Evolutionary conservation across 1,284 basidiomycete species (phyloP).

Genomic region (Earliella scabrosa): DNA sequence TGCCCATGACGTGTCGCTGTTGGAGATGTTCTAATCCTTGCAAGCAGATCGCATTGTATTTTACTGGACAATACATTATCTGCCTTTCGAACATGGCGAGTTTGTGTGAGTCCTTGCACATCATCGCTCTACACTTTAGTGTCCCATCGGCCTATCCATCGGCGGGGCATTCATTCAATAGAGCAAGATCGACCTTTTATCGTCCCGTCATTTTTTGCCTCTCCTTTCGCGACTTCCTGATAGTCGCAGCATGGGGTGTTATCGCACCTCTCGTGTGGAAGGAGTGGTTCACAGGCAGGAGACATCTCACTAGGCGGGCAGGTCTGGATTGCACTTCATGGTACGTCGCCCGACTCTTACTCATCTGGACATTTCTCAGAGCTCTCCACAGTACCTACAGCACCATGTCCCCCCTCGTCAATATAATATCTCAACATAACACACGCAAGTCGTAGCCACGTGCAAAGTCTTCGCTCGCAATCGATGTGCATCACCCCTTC

Average conservation of each 20-base stretch:
- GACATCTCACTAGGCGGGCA: conserved; percentile 39
- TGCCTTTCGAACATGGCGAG: conserved; percentile 13
- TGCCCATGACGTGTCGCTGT: conserved; percentile 15
- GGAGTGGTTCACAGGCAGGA: conserved; percentile 63
- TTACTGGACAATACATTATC: conserved; percentile 38
- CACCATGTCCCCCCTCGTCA: too few relatives aligned
- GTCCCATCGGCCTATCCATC: conserved; percentile 60
- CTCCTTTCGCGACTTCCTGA: conserved; percentile 35
- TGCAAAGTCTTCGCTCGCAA: too few relatives aligned
- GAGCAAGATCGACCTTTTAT: conserved; percentile 63
- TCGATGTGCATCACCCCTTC: neutral
- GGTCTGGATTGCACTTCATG: neutral
- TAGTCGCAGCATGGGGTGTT: conserved; percentile 27
- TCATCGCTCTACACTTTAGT: conserved; percentile 73
- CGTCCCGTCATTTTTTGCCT: conserved; percentile 49
- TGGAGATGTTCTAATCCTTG: neutral
- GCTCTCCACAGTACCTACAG: neutral
- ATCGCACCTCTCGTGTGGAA: conserved; percentile 35
- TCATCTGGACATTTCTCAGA: neutral
- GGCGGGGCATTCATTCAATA: conserved; percentile 80
- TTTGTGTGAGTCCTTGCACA: conserved; percentile 13
- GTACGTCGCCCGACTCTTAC: conserved; percentile 1
- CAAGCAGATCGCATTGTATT: conserved; percentile 35
- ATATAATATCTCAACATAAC: too few relatives aligned
- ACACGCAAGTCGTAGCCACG: too few relatives aligned